Percentiles rank a stretch among this genome's conserved stretches.
Evolutionary conservation across 495 filamentous ascomycete species (phyloP).

Genomic region (Penicillium alfredii): DNA sequence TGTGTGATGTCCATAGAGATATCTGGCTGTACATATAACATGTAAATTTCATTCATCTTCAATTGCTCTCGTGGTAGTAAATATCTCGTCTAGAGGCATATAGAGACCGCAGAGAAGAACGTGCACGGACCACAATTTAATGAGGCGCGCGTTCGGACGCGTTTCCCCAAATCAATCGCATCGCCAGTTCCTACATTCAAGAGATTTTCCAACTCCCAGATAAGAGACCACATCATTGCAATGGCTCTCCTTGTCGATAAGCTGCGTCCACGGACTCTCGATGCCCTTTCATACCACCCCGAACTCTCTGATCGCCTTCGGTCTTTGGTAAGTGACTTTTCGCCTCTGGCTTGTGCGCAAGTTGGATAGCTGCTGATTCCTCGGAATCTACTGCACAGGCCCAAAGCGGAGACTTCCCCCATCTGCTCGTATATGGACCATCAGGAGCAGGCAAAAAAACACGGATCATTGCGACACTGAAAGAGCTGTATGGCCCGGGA

Average conservation of each 20-base stretch:
- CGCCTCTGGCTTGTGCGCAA: no score
- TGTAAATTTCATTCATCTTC: no score
- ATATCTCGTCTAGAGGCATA: background rate
- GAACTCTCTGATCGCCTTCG: conserved; percentile 83
- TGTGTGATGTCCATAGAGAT: background rate
- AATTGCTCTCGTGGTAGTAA: background rate
- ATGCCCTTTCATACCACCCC: conserved; percentile 79
- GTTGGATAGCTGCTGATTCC: conserved; percentile 3
- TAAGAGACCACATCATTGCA: conserved; percentile 6
- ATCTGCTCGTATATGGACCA: conserved; percentile 92
- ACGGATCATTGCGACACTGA: conserved; percentile 86
- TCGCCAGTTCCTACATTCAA: no score
- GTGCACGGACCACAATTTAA: conserved; percentile 41
- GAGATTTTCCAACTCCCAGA: no score
- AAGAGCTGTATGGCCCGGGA: conserved; percentile 84
- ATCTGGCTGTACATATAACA: conserved; percentile 9
- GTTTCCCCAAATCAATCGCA: conserved; percentile 23
- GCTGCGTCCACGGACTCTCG: conserved; percentile 82
- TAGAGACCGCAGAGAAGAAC: background rate
- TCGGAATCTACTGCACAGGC: conserved; percentile 50
- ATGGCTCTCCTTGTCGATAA: conserved; percentile 92
- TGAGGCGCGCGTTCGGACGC: conserved; percentile 36
- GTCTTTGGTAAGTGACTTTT: conserved; percentile 62
- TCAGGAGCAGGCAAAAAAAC: conserved; percentile 98
- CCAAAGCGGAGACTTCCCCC: conserved; percentile 93